Evolutionary conservation across 2,329 filamentous ascomycete genomes (phyloP), one percentile per base, ranked within the genome.

Genomic region (Aspergillus japonicus): DNA sequence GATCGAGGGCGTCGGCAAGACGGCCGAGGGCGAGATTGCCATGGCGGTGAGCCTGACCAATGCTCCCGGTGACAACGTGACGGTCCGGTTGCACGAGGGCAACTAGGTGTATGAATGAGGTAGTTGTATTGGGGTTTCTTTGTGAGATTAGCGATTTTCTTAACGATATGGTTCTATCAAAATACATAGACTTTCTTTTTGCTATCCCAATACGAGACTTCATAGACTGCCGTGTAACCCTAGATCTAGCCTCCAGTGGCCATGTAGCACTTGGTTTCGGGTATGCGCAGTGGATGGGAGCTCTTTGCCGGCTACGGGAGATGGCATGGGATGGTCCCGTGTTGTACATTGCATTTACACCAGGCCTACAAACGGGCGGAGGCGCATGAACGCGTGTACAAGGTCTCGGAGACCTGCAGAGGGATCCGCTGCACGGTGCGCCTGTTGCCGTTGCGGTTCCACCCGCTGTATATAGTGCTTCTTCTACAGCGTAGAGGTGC

Each of bases 1-100:
- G 11, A 79, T 92, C 7, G 83, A 86, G 68, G 71, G 72, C 57
- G 55, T 68, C 2, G 49, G 53, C 39, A 58, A 61, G n/a, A 55
- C 53, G 5, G 26, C n/a, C 10, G 52, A 56, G 4, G 33, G 39
- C n/a, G 59, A 65, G 33, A 59, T 69, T 12, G 62, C 66, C 6
- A 70, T 63, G 47, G 62, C 59, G 10, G 21, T 70, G 51, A 68
- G 61, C 39, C 57, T 74, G 62, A 74, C 71, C 1, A 64, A 64
- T 44, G 66, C 61, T 21, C 71, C 71, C 21, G 66, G 62, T 21
- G 69, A 72, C 60, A 61, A 65, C 35, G 66, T 73, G n/a, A 69
- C 67, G 52, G 70, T 74, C n/a, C 63, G 71, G 39, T 59, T 74
- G 62, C 71, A 69, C 56, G 66, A 71, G 61, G 71, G 39, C 2